Conservation (phyloP, 768 basidiomycete species). For the Hygrophoropsis aurantiaca region DNA sequence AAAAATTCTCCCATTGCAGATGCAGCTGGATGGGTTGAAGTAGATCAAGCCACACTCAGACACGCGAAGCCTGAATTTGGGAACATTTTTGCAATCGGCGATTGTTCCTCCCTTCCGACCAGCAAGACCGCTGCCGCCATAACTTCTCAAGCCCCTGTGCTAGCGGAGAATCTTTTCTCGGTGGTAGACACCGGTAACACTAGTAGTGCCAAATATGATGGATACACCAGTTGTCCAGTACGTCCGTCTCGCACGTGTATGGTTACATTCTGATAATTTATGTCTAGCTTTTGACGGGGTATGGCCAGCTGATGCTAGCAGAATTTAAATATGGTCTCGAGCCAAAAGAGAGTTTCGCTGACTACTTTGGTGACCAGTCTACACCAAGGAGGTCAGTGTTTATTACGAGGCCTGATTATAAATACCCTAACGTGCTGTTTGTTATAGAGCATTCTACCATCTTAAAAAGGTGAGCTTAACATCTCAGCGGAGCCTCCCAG, state of each 20-base stretch:
- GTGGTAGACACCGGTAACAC: conserved; percentile 72
- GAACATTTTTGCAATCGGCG: conserved; percentile 92
- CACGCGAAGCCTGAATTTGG: conserved; percentile 77
- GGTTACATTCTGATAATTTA: conserved; percentile 2
- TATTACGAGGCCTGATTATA: neutral
- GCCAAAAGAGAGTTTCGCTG: conserved; percentile 83
- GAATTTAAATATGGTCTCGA: conserved; percentile 93
- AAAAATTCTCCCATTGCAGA: conserved; percentile 79
- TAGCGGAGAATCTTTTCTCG: conserved; percentile 84
- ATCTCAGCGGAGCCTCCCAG: neutral
- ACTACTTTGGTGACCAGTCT: conserved; percentile 70
- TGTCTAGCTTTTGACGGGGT: conserved; percentile 71
- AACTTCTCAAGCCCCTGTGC: conserved; percentile 85
- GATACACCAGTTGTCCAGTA: conserved; percentile 88
- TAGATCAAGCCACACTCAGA: conserved; percentile 77
- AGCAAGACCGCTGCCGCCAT: conserved; percentile 97
- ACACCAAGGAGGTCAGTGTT: conserved; percentile 64
- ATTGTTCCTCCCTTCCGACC: conserved; percentile 88
- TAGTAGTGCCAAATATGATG: conserved; percentile 74
- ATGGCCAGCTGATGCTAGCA: conserved; percentile 80
- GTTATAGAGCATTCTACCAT: conserved; percentile 72
- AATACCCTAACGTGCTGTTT: conserved; percentile 5
- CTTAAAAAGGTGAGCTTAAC: conserved; percentile 66
- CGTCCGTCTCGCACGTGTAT: conserved; percentile 23
- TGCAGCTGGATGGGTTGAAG: conserved; percentile 84